Evolutionary conservation across 768 basidiomycete genomes (phyloP).

Genomic region (Boletales sp.): DNA sequence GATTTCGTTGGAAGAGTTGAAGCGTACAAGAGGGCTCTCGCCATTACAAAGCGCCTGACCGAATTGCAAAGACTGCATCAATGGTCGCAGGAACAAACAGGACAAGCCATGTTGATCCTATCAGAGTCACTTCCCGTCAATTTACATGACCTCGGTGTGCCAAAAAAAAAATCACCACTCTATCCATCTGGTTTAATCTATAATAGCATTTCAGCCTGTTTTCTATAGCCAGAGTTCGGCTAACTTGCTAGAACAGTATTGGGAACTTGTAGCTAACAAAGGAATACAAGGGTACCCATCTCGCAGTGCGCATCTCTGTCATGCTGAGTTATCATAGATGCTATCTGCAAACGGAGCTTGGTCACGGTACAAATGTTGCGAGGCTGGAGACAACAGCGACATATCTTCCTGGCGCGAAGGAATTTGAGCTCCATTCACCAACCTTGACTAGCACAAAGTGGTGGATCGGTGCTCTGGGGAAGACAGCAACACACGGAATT

Average conservation of each 20-base stretch:
- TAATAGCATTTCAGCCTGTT: constrained; percentile 60
- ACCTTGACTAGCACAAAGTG: constrained; percentile 74
- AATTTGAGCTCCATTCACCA: constrained; percentile 77
- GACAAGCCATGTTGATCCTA: constrained; percentile 42
- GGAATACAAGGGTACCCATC: constrained; percentile 51
- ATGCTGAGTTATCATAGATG: constrained; percentile 35
- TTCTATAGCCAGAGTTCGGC: constrained; percentile 59
- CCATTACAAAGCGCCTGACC: constrained; percentile 51
- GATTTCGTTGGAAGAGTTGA: constrained; percentile 58
- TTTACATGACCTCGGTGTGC: constrained; percentile 36
- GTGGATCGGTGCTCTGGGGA: constrained; percentile 77
- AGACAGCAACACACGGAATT: constrained; percentile 71
- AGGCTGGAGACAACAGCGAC: constrained; percentile 74
- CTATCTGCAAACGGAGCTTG: constrained; percentile 77
- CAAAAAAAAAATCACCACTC: constrained; percentile 12
- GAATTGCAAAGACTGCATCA: constrained; percentile 53
- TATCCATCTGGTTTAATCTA: constrained; percentile 12
- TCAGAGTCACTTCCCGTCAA: constrained; percentile 53
- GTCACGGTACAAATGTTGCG: constrained; percentile 70
- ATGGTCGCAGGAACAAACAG: constrained; percentile 51
- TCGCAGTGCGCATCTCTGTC: background rate
- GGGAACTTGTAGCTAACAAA: constrained; percentile 43
- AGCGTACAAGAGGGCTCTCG: constrained; percentile 50
- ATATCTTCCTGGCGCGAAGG: constrained; percentile 58
- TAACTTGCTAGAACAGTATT: constrained; percentile 50